Base-by-base conservation (phyloP, 208 protist species). In the Trypanosoma melophagium region DNA sequence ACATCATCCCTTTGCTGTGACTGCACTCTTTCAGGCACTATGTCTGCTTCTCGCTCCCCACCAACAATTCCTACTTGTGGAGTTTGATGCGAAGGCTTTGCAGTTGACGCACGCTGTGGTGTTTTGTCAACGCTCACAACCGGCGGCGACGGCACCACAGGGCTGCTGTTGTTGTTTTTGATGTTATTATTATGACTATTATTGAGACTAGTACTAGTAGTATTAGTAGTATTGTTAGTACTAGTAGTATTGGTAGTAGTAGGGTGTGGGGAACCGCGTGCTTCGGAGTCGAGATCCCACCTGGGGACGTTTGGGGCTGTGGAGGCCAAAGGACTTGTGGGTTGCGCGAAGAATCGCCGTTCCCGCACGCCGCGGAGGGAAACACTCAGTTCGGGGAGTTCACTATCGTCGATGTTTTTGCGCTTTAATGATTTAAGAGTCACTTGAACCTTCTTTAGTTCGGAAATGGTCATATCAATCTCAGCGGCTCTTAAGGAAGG, bases 351-450 rank as follows among this genome's bases (percentile, higher is more conserved):
- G 57, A 76, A 53, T 66, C 71, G 13, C 57, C 74, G 66, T 50
- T 74, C 66, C 45, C 28, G 42, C 45, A 57, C 47, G 7, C 52
- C 41, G 42, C 79, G 80, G 35, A 80, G 63, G 19, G 77, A 75
- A 25, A 57, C 38, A 57, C 74, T 81, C 25, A 92, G 80, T 28
- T 86, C 83, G 38, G 80, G 79, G 28, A 90, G 86, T 60, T 86
- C 83, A 45, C 49, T 65, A 49, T 92, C 86, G 4, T 86, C 80
- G 53, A 92, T 84, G 44, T 89, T 76, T 31, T 86, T 86, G 7
- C 90, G 80, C 76, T 87, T 89, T 28, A 95, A 68, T 21, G 87
- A 90, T 62, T 80, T 87, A 21, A 95, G 79, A 10, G 78, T 95
- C 52, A 95, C 92, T 35, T 78, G 79, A 9, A 60, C 63, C 17